Conservation (phyloP, 192 early-diverging fungal species). For the Coemansia sp. region DNA sequence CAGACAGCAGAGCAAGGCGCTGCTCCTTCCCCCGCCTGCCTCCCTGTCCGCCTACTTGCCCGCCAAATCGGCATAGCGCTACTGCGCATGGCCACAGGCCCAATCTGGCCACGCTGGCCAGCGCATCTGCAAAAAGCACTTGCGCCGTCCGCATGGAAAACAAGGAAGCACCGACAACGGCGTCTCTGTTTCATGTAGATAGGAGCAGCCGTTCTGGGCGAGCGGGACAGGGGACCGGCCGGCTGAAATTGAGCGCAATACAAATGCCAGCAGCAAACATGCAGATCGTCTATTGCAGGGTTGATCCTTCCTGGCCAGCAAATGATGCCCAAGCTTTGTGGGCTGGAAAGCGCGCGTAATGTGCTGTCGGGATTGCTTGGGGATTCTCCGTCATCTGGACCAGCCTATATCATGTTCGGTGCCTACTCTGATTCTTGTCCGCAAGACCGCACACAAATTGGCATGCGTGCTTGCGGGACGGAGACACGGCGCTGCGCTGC, state of each 20-base stretch:
- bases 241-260: conserved; percentile 5
- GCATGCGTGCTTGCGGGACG: neutral
- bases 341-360: neutral
- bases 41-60: neutral
- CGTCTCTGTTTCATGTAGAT: conserved; percentile 2
- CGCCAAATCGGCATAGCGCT: neutral
- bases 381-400: conserved; percentile 19
- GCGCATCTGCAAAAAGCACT: neutral
- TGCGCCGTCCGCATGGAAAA: neutral
- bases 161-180: neutral
- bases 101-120: neutral
- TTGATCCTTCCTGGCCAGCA: conserved; percentile 17
- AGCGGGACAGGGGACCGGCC: neutral
- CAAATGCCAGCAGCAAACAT: conserved; percentile 16
- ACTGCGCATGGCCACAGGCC: neutral
- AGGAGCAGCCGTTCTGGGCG: neutral
- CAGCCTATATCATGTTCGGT: conserved; percentile 16
- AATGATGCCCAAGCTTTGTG: conserved; percentile 18
- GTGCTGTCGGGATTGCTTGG: conserved; percentile 21
- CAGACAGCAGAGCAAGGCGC: neutral
- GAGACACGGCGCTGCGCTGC: neutral
- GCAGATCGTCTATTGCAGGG: conserved; percentile 49
- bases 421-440: neutral
- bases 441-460: neutral
- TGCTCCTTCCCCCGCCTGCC: neutral